These are phyloP conservation scores for Protomyces gravidus DNA, from an alignment of 1,139 yeast genomes.

Conservation along the genomic window DNA sequence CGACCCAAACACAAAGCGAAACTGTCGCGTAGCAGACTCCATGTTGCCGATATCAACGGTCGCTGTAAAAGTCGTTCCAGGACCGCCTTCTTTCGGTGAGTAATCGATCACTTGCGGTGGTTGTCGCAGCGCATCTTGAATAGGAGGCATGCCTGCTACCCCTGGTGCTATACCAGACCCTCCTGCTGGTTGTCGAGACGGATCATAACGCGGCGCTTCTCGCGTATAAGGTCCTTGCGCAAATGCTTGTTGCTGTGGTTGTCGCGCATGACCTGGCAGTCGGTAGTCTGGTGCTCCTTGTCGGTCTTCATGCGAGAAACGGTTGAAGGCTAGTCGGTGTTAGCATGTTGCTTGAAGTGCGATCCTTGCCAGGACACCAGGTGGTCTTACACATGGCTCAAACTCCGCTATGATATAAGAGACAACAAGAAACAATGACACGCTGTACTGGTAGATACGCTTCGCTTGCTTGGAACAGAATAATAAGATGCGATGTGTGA, in stretches of 20 bases:
- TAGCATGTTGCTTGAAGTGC: neutral
- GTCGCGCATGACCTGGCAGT: neutral
- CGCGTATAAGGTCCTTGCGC: constrained; percentile 8
- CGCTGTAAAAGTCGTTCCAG: constrained; percentile 15
- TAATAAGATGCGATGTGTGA: neutral
- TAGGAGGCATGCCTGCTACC: neutral
- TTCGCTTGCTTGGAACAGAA: too few species aligned
- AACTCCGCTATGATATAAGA: neutral
- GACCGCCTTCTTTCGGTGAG: constrained; percentile 11
- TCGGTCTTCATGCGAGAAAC: neutral
- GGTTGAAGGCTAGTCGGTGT: neutral
- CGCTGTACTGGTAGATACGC: too few species aligned
- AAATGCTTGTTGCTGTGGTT: neutral
- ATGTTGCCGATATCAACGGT: constrained; percentile 6
- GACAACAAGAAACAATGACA: too few species aligned
- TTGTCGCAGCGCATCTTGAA: neutral
- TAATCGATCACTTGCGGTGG: constrained; percentile 8
- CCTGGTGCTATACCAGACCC: neutral
- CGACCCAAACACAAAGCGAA: constrained; percentile 16
- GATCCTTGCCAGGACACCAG: neutral
- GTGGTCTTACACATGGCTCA: neutral
- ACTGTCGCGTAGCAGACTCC: constrained; percentile 8
- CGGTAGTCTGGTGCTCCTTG: neutral
- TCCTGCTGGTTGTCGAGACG: neutral
- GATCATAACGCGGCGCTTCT: constrained; percentile 23